Percentiles rank a stretch among this genome's conserved stretches.
phyloP scores from a whole-genome alignment of 1,139 yeast species.

The Yamadazyma songkhlaensis region DNA sequence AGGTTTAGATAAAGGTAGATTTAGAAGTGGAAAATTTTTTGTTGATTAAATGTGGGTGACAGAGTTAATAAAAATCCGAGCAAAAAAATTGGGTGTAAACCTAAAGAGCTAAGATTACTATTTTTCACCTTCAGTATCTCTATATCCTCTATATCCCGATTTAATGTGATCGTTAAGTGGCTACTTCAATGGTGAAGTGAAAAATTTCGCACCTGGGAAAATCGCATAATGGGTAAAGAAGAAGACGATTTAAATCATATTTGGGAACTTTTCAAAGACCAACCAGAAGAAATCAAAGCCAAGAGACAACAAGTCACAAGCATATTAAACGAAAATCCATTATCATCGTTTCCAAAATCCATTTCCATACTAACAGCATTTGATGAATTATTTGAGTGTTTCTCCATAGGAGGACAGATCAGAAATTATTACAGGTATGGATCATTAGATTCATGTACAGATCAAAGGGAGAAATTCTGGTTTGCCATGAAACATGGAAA shows the following conservation, averaged over 20 bases:
- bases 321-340: conserved; percentile 25
- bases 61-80: no score
- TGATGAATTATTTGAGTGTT: conserved; percentile 82
- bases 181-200: no score
- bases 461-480: conserved; percentile 71
- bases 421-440: conserved; percentile 83
- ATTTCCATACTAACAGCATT: conserved; percentile 64
- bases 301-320: conserved; percentile 29
- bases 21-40: no score
- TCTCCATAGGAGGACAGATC: conserved; percentile 86
- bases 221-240: conserved; percentile 10
- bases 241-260: conserved; percentile 30
- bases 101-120: no score
- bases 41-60: no score
- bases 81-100: no score
- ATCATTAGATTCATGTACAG: conserved; percentile 64
- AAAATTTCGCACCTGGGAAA: neutral
- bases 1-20: no score
- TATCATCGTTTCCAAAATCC: conserved; percentile 34
- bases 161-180: no score
- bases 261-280: conserved; percentile 35
- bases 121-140: no score
- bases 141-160: no score
- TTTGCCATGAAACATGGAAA: conserved; percentile 67
- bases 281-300: conserved; percentile 31